Percentiles rank a stretch among this genome's conserved stretches.
Conservation (phyloP, 2,329 filamentous ascomycete genomes). For the Paradendryphiella salina region DNA sequence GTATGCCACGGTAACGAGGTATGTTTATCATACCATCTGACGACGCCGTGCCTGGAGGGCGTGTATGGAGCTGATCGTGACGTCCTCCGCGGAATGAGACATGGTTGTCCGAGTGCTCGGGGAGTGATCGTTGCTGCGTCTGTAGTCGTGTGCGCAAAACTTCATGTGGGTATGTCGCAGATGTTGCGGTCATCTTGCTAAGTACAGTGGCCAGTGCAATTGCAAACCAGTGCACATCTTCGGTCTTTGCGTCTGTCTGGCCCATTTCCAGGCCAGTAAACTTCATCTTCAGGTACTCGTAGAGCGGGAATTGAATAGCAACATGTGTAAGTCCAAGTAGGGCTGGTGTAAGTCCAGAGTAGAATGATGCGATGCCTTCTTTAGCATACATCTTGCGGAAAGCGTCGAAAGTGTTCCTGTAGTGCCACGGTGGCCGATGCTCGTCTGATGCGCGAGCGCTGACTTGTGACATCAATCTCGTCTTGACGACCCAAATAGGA, state of each 20-base stretch:
- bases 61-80: constrained; percentile 48
- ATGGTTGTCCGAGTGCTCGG: constrained; percentile 53
- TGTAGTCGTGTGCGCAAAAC: constrained; percentile 91
- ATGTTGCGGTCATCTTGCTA: constrained; percentile 92
- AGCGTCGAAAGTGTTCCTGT: constrained; percentile 84
- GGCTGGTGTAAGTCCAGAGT: constrained; percentile 90
- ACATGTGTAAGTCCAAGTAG: constrained; percentile 92
- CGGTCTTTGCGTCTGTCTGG: constrained; percentile 59
- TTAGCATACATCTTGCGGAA: constrained; percentile 93
- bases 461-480: constrained; percentile 92
- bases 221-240: constrained; percentile 75
- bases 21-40: constrained; percentile 61
- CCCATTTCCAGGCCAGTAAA: constrained; percentile 93
- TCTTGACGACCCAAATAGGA: constrained; percentile 99
- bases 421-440: constrained; percentile 81
- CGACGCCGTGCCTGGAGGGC: constrained; percentile 52
- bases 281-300: constrained; percentile 86
- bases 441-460: constrained; percentile 59
- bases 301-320: constrained; percentile 94
- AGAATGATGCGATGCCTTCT: constrained; percentile 88
- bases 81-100: constrained; percentile 52
- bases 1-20: constrained; percentile 71
- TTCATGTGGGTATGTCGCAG: constrained; percentile 95
- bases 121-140: constrained; percentile 77
- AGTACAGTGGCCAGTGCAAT: constrained; percentile 87